These are phyloP conservation scores for Chaetomium fimeti DNA, from an alignment of 495 filamentous ascomycete genomes.

Conservation along the genomic window DNA sequence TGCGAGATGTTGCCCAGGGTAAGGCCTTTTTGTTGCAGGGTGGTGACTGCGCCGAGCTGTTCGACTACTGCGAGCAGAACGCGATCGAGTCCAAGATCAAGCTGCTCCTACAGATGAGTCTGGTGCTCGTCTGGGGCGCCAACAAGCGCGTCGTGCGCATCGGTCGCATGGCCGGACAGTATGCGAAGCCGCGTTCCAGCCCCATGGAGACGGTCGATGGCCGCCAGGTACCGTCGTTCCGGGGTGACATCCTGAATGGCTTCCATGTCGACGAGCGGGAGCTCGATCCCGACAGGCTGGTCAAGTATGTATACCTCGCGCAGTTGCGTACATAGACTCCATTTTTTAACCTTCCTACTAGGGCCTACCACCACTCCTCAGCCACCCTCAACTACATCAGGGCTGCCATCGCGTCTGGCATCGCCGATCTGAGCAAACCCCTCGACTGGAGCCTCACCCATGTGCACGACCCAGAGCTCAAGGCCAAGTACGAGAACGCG, in stretches of 20 bases:
- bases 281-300: slow-evolving; percentile 77
- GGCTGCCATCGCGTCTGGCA: slow-evolving; percentile 76
- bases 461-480: slow-evolving; percentile 76
- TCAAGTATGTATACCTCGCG: slow-evolving; percentile 49
- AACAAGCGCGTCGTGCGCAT: slow-evolving; percentile 95
- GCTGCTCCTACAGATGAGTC: slow-evolving; percentile 89
- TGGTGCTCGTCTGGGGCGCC: slow-evolving; percentile 83
- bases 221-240: slow-evolving; percentile 79
- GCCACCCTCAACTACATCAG: slow-evolving; percentile 91
- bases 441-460: slow-evolving; percentile 96
- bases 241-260: slow-evolving; percentile 94
- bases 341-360: slow-evolving; percentile 21
- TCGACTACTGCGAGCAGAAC: slow-evolving; percentile 88
- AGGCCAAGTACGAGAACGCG: slow-evolving; percentile 77
- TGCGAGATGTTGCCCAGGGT: slow-evolving; percentile 84
- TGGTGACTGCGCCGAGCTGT: slow-evolving; percentile 95
- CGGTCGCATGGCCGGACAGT: slow-evolving; percentile 94
- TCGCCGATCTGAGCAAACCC: slow-evolving; percentile 90
- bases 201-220: slow-evolving; percentile 82
- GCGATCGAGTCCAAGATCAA: slow-evolving; percentile 96
- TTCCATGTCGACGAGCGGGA: slow-evolving; percentile 67
- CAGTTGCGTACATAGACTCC: not conserved
- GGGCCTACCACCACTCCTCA: slow-evolving; percentile 93
- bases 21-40: slow-evolving; percentile 95
- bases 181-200: slow-evolving; percentile 89